Evolutionary conservation across 345 rosid genomes (phyloP).

Genomic region (Populus davidiana): DNA sequence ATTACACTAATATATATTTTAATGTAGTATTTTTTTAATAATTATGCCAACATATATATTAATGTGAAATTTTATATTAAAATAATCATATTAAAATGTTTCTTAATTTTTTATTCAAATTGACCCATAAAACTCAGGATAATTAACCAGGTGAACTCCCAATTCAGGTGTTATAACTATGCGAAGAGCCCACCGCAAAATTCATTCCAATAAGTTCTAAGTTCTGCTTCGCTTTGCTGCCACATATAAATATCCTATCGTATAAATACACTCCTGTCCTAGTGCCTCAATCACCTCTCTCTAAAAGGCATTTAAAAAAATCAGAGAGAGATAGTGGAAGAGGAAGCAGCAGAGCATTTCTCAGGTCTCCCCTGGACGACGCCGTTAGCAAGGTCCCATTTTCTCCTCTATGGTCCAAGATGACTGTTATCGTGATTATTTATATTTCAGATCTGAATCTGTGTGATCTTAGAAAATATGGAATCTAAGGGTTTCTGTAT

Average conservation of each 20-base stretch:
- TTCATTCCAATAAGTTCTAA: not conserved
- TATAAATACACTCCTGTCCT: not conserved
- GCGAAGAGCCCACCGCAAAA: too few species aligned
- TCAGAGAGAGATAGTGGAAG: not conserved
- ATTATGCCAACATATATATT: too few species aligned
- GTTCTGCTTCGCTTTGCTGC: not conserved
- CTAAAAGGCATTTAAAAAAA: not conserved
- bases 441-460: constrained; percentile 1
- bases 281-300: not conserved
- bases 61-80: too few species aligned
- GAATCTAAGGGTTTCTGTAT: not conserved
- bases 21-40: too few species aligned
- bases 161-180: too few species aligned
- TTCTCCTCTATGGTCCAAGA: not conserved
- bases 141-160: too few species aligned
- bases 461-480: not conserved
- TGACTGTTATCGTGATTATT: too few species aligned
- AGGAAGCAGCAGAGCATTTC: not conserved
- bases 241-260: not conserved
- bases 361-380: not conserved
- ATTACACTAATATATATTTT: too few species aligned
- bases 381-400: not conserved
- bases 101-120: fast-evolving
- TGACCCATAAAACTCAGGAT: too few species aligned
- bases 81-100: too few species aligned